These are phyloP conservation scores for Amesomyces nigricolor DNA, from an alignment of 2,329 filamentous ascomycete species.

Conservation along the genomic window DNA sequence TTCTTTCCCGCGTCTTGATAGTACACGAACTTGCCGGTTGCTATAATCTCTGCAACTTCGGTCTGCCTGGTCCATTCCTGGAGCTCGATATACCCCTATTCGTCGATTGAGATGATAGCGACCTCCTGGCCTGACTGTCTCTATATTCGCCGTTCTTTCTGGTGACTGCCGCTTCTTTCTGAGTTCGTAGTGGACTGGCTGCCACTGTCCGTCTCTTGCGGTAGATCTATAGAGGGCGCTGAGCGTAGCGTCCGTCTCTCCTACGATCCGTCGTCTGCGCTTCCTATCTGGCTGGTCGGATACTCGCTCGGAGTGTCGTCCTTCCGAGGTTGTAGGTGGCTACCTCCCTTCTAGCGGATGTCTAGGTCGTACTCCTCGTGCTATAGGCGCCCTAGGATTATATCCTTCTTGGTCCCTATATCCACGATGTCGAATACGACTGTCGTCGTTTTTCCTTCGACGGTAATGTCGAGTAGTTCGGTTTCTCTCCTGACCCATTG, in stretches of 20 bases:
- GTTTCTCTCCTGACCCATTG: not conserved
- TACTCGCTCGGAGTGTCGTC: not conserved
- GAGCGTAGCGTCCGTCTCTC: not conserved
- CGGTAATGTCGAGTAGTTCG: not conserved
- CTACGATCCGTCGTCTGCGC: not conserved
- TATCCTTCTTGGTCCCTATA: slow-evolving; percentile 1
- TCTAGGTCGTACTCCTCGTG: slow-evolving; percentile 3
- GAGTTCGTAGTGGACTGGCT: not conserved
- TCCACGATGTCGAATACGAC: slow-evolving; percentile 1
- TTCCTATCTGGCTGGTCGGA: not conserved
- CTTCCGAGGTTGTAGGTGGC: not conserved
- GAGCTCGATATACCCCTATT: too few species aligned
- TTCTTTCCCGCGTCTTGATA: too few species aligned
- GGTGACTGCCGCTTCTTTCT: not conserved
- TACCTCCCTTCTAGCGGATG: slow-evolving; percentile 10
- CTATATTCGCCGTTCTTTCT: not conserved
- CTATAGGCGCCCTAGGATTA: slow-evolving; percentile 2
- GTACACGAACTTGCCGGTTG: too few species aligned
- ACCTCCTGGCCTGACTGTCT: too few species aligned
- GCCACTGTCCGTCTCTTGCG: not conserved
- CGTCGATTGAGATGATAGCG: too few species aligned
- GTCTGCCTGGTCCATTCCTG: too few species aligned
- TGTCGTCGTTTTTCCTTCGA: not conserved
- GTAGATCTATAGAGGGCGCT: not conserved
- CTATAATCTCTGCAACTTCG: too few species aligned